These are phyloP conservation scores for Diaporthe sp. DNA, from an alignment of 2,329 filamentous ascomycete species.

Conservation along the genomic window DNA sequence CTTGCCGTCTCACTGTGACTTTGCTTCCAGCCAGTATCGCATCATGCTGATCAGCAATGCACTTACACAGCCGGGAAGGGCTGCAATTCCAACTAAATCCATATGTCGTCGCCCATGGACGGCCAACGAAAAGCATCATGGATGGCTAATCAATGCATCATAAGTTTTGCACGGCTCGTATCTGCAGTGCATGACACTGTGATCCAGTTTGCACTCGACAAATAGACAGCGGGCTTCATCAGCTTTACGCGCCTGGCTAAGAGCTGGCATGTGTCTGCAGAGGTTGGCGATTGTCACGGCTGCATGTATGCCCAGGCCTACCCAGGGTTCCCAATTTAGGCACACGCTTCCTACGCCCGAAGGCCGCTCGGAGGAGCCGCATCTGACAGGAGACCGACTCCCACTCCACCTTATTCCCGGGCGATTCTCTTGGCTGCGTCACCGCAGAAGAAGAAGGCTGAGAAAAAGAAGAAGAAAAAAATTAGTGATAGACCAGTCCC, in stretches of 20 bases:
- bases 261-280: not conserved
- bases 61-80: too few relatives aligned
- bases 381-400: not conserved
- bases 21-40: not conserved
- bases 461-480: not conserved
- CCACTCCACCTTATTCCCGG: not conserved
- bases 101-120: not conserved
- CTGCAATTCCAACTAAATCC: not conserved
- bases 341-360: not conserved
- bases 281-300: not conserved
- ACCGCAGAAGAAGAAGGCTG: not conserved
- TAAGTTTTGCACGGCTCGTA: not conserved
- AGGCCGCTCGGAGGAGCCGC: constrained; percentile 14
- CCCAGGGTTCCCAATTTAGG: not conserved
- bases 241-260: not conserved
- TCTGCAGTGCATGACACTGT: not conserved
- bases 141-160: not conserved
- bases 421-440: constrained; percentile 6
- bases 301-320: not conserved
- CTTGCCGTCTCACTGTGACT: not conserved
- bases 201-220: not conserved
- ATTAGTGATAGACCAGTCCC: not conserved
- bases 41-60: not conserved
- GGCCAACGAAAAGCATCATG: not conserved
- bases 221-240: not conserved